Percentiles rank a stretch among this genome's conserved stretches.
These are phyloP conservation scores for Dichomitus squalens DNA, from an alignment of 1,284 basidiomycete species.

Conservation along the genomic window DNA sequence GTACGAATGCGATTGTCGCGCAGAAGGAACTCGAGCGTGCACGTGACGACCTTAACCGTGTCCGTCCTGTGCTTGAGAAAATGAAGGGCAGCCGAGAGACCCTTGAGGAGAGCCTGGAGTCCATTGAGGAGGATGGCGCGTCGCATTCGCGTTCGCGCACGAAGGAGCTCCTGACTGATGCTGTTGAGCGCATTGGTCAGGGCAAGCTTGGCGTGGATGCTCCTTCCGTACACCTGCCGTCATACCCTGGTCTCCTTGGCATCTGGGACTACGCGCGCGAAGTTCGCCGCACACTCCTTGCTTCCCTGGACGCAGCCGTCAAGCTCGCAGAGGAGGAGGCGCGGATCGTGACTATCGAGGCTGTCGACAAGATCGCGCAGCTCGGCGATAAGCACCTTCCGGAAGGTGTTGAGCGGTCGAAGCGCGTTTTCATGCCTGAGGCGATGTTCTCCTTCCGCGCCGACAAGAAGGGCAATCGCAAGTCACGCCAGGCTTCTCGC, in stretches of 20 bases:
- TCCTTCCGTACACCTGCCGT: conserved; percentile 61
- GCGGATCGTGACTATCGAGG: conserved; percentile 65
- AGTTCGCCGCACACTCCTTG: conserved; percentile 79
- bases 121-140: conserved; percentile 77
- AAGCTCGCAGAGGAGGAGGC: conserved; percentile 86
- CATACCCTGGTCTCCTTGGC: conserved; percentile 86
- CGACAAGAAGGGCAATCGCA: conserved; percentile 50
- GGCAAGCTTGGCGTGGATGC: conserved; percentile 70
- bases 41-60: conserved; percentile 66
- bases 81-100: conserved; percentile 77
- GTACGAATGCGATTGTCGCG: conserved; percentile 87
- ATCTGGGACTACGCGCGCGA: conserved; percentile 91
- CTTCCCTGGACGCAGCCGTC: conserved; percentile 84
- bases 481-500: conserved; percentile 45
- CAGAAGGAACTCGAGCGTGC: conserved; percentile 81
- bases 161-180: conserved; percentile 64
- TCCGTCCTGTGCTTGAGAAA: conserved; percentile 85
- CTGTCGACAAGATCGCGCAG: conserved; percentile 71
- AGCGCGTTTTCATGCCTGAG: conserved; percentile 90
- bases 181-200: conserved; percentile 77
- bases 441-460: conserved; percentile 86
- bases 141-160: conserved; percentile 59
- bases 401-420: conserved; percentile 75
- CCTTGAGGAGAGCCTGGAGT: conserved; percentile 81
- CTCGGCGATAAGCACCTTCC: conserved; percentile 85